A percentile compares a stretch with the other conserved stretches of the same genome.
phyloP scores from a whole-genome alignment of 2,329 filamentous ascomycete genomes.

The Beauveria medogensis region DNA sequence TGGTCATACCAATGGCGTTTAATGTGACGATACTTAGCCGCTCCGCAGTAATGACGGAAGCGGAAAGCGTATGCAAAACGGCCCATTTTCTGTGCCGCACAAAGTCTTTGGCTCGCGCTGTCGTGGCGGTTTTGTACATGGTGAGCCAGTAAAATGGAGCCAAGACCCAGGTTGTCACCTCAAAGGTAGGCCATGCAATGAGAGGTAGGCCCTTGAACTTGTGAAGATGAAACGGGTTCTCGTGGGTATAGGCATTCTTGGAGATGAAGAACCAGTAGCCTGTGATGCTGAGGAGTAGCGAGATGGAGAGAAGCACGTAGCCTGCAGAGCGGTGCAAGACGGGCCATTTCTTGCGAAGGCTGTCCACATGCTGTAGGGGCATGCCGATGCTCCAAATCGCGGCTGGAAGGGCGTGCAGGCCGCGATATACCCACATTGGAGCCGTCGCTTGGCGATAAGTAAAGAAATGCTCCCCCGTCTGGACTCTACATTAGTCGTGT shows the following conservation, averaged over 20 bases:
- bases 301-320: slow-evolving; percentile 1
- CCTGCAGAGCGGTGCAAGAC: slow-evolving; percentile 1
- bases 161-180: neutral
- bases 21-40: neutral
- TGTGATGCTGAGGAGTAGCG: slow-evolving; percentile 4
- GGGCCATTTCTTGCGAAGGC: slow-evolving; percentile 2
- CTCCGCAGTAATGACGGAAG: neutral
- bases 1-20: neutral
- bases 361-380: slow-evolving; percentile 7
- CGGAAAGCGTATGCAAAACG: slow-evolving; percentile 1
- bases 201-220: neutral
- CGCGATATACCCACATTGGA: neutral
- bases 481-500: neutral
- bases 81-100: slow-evolving; percentile 4
- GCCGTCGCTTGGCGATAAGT: neutral
- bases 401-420: neutral
- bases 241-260: neutral
- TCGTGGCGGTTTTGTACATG: neutral
- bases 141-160: neutral
- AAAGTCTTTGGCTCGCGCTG: neutral
- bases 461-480: neutral
- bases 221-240: neutral
- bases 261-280: neutral
- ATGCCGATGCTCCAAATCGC: slow-evolving; percentile 8
- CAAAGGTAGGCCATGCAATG: slow-evolving; percentile 2